Percentiles rank a stretch among this genome's conserved stretches.
phyloP scores from a whole-genome alignment of 176 grass and related monocot genomes.

The Alloteropsis semialata region DNA sequence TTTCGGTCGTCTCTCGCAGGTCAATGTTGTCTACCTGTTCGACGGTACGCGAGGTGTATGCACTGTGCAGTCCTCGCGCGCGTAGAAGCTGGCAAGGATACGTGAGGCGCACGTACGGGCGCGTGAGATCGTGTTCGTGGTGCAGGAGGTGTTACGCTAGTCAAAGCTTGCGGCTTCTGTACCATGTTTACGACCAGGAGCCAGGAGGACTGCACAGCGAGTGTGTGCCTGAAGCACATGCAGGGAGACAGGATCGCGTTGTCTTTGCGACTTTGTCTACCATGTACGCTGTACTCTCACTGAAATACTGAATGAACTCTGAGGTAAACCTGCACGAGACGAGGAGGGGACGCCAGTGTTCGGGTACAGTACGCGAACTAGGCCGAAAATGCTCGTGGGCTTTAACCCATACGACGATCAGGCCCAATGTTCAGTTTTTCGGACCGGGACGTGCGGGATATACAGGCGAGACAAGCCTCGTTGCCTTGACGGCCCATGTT shows the following conservation, averaged over 20 bases:
- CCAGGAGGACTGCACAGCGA: too few relatives aligned
- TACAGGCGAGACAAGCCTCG: not conserved
- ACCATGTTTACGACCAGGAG: not conserved
- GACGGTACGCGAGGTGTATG: not conserved
- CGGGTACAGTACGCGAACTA: too few relatives aligned
- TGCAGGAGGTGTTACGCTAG: not conserved
- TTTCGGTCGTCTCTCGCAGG: not conserved
- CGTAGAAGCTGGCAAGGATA: conserved; percentile 10
- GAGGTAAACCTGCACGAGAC: not conserved
- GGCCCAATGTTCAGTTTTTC: not conserved
- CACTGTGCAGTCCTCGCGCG: too few relatives aligned
- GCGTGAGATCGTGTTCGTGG: not conserved
- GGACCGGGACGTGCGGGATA: not conserved
- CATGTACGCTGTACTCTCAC: not conserved
- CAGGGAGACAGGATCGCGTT: not conserved
- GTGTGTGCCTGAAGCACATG: not conserved
- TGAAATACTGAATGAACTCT: not conserved
- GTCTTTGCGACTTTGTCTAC: not conserved
- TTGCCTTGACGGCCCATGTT: not conserved
- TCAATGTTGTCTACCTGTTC: conserved; percentile 22
- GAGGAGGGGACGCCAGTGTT: too few relatives aligned
- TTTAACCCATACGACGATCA: not conserved
- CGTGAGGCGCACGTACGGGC: not conserved
- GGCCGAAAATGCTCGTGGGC: not conserved
- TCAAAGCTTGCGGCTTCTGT: not conserved